Base-by-base conservation (phyloP, 2,329 filamentous ascomycete species). In the Emmonsiellopsis sp. region DNA sequence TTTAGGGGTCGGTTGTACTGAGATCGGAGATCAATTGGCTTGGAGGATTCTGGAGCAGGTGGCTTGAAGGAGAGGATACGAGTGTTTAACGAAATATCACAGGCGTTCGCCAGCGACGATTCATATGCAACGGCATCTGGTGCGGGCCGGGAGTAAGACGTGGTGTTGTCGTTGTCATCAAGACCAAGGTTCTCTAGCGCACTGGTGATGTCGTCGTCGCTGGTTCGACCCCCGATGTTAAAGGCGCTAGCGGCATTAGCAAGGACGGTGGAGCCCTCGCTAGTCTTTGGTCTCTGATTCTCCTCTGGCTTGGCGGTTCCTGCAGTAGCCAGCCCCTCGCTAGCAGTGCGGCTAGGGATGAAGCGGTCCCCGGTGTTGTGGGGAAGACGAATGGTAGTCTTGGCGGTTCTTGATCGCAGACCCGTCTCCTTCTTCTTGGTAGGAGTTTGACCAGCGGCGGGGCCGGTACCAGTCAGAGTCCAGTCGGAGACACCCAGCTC, bases 51-150 rank as follows among this genome's bases (percentile, higher is more conserved):
- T 3, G 93, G 93, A n/a, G 93, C 83, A 2, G 92, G 90, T 52
- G 93, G 93, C 84, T 98, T 98, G 81, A 96, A 98, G 56, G 93
- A 88, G 50, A 98, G 86, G 63, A 98, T 98, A 58, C 93, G 88
- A 53, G 91, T 94, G 77, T 91, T 95, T 57, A 95, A 81, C 66
- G 84, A 92, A 58, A 98, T 89, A 54, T 91, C 93, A 69, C 92
- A 97, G 49, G 92, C 92, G 60, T 84, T 85, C 45, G 92, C 91
- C 45, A 97, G 77, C 2, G 90, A 92, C 55, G 93, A 89, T 71
- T 96, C 87, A 71, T 96, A 97, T 21, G 92, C 92, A 51, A 88
- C 83, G 2, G 88, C 85, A 71, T 93, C 90, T 53, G 91, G 91
- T 6, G 90, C 89, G 11, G 88, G 86, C 58, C 90, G 88, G 47